Conservation (phyloP, 2,329 filamentous ascomycete species). For the Paracorniculantispora psalliotae region DNA sequence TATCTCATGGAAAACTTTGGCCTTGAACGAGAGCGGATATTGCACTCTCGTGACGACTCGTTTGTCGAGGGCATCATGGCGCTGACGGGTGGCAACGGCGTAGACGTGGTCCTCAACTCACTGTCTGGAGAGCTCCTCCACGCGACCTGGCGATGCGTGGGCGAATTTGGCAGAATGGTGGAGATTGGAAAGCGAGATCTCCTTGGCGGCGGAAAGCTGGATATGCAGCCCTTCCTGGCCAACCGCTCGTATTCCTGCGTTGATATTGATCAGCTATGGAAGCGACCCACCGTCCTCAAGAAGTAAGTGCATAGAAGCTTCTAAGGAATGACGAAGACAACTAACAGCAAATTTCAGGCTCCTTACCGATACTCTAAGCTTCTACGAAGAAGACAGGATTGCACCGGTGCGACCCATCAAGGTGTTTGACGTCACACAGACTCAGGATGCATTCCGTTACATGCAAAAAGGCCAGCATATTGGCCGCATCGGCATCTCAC, state of each 20-base stretch:
- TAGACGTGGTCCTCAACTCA: slow-evolving; percentile 32
- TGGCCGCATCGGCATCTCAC: slow-evolving; percentile 1
- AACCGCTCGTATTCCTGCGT: background rate
- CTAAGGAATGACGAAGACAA: background rate
- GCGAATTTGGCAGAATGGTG: slow-evolving; percentile 28
- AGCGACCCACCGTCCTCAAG: background rate
- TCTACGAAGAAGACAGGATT: background rate
- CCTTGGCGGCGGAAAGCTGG: background rate
- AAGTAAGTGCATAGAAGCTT: too few relatives aligned
- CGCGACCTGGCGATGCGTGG: slow-evolving; percentile 30
- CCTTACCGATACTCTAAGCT: background rate
- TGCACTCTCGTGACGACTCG: slow-evolving; percentile 22
- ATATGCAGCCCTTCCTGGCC: background rate
- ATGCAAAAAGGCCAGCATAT: slow-evolving; percentile 4
- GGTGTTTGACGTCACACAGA: background rate
- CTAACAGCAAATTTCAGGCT: background rate
- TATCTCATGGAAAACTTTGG: slow-evolving; percentile 23
- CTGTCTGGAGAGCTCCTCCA: slow-evolving; percentile 28
- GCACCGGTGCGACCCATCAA: background rate
- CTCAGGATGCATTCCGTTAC: slow-evolving; percentile 8
- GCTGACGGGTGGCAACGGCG: slow-evolving; percentile 25
- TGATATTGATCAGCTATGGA: background rate
- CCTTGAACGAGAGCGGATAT: slow-evolving; percentile 28
- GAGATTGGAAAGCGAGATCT: slow-evolving; percentile 24
- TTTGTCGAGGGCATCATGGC: slow-evolving; percentile 26